These are phyloP conservation scores for Peribolospora kevripleyi DNA, from an alignment of 768 basidiomycete species.

Conservation along the genomic window DNA sequence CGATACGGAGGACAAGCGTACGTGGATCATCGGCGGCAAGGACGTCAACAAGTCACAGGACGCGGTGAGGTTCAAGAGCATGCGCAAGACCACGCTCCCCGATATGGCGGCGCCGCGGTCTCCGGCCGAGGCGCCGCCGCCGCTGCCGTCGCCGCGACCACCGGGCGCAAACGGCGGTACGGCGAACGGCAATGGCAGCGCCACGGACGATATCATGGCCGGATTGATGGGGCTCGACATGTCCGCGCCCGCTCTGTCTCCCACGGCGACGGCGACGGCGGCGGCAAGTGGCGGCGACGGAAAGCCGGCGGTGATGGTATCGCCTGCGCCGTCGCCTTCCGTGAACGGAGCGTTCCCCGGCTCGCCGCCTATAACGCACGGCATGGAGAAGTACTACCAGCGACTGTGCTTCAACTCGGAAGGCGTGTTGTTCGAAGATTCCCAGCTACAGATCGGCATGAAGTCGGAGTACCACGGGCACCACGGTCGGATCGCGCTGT, in stretches of 20 bases:
- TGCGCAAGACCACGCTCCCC: constrained; percentile 22
- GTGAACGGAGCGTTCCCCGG: neutral
- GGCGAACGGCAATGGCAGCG: constrained; percentile 16
- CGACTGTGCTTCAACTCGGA: constrained; percentile 55
- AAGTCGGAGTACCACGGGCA: constrained; percentile 93
- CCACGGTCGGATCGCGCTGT: constrained; percentile 75
- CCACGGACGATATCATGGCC: constrained; percentile 35
- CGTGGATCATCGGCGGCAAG: constrained; percentile 88
- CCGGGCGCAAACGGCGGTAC: too few relatives aligned
- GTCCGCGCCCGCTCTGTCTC: constrained; percentile 18
- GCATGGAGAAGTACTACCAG: constrained; percentile 66
- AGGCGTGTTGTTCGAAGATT: constrained; percentile 84
- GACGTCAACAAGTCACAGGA: constrained; percentile 65
- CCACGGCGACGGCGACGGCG: constrained; percentile 11
- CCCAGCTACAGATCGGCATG: constrained; percentile 81
- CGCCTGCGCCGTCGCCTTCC: constrained; percentile 9
- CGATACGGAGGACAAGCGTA: constrained; percentile 82
- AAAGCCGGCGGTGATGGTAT: too few relatives aligned
- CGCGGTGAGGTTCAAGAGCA: constrained; percentile 28
- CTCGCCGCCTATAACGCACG: constrained; percentile 32
- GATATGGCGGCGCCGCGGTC: constrained; percentile 1
- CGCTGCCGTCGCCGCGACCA: constrained; percentile 17
- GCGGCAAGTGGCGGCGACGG: constrained; percentile 12
- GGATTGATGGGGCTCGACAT: constrained; percentile 67
- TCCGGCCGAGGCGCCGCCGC: constrained; percentile 6